Percentiles rank a stretch among this genome's conserved stretches.
These are phyloP conservation scores for Beta lomatogona DNA, from an alignment of 179 eudicot genomes.

Conservation along the genomic window DNA sequence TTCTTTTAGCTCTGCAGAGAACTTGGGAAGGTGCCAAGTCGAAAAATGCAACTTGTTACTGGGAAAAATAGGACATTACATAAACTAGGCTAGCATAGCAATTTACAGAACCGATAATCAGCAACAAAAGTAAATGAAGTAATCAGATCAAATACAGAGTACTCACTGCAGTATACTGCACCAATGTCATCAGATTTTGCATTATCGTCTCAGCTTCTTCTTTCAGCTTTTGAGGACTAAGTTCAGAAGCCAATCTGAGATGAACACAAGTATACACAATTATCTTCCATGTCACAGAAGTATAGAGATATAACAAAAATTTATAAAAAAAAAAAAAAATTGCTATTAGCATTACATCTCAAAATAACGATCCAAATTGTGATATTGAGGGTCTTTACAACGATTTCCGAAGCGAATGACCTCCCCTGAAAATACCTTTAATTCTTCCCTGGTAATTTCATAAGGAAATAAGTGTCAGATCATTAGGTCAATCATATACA, in stretches of 20 bases:
- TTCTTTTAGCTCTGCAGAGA: not conserved
- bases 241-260: slow-evolving; percentile 76
- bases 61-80: not conserved
- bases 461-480: slow-evolving; percentile 13
- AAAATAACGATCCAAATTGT: slow-evolving; percentile 94
- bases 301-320: slow-evolving; percentile 9
- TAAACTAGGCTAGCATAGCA: not conserved
- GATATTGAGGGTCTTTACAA: slow-evolving; percentile 99
- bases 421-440: slow-evolving; percentile 86
- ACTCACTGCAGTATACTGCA: slow-evolving; percentile 96
- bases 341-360: slow-evolving; percentile 63
- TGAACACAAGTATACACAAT: slow-evolving; percentile 5
- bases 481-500: not conserved
- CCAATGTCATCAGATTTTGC: slow-evolving; percentile 68
- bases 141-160: slow-evolving; percentile 8
- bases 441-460: slow-evolving; percentile 69
- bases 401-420: slow-evolving; percentile 97
- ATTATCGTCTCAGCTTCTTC: slow-evolving; percentile 78
- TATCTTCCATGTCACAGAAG: slow-evolving; percentile 6
- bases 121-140: not conserved
- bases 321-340: not conserved
- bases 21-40: not conserved
- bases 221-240: slow-evolving; percentile 67
- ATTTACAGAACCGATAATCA: not conserved
- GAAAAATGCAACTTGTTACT: not conserved